Evolutionary conservation across 2,329 filamentous ascomycete genomes (phyloP), one percentile per base, ranked within the genome.

Genomic region (Apiospora aurea): DNA sequence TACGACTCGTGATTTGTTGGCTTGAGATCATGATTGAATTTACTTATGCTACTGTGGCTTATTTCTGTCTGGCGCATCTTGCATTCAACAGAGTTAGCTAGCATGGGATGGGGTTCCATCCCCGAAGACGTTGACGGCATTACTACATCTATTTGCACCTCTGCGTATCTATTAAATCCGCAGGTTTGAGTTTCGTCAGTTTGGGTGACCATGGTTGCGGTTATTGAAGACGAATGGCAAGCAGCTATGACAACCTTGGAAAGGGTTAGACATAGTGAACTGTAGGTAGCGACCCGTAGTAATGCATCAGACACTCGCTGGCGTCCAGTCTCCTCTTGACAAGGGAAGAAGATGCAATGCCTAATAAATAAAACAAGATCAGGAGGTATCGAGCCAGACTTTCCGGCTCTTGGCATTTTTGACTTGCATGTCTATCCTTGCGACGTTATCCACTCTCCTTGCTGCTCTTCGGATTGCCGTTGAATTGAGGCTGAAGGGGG

Each of bases 391-490:
- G 49, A 51, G n/a, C 18, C 53, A 38, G 53, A 21, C 53, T 38
- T n/a, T 14, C 16, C 3, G 7, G 53, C 4, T 61, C 29, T 61
- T 38, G 53, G 29, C 8, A 8, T n/a, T 49, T 21, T 49, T 61
- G 21, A 41, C 29, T 41, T 64, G 34, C 16, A 64, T 64, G 57
- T 21, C 8, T 14, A 64, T n/a, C 34, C 53, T 61, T 34, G 29
- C 29, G 29, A 61, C 4, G 29, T 38, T 38, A 38, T n/a, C 53
- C 53, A 61, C 53, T 34, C 53, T 8, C 26, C 13, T 18, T 57
- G 51, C 57, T 13, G 34, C 57, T 64, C 4, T 64, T 64, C 29
- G 57, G 34, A 61, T 64, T 64, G 57, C 38, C 53, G 53, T 64
- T 64, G 57, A 41, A 64, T 64, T 41, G 57, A 64, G 57, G 57